A percentile compares a stretch with the other conserved stretches of the same genome.
phyloP scores from a whole-genome alignment of 352 stramenopile species.

The Phytopythium oedochilum region DNA sequence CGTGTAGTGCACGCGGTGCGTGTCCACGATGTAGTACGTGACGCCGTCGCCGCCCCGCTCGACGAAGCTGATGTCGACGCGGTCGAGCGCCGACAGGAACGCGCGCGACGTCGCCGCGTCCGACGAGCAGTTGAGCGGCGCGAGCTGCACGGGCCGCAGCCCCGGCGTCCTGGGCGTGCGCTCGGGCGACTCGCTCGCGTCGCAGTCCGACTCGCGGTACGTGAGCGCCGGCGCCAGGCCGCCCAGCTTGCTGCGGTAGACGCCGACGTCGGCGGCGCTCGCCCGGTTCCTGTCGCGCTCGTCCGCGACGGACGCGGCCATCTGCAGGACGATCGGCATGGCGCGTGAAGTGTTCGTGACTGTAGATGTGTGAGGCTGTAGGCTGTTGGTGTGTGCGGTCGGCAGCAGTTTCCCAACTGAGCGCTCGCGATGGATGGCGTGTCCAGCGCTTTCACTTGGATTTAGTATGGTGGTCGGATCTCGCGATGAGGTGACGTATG shows the following conservation, averaged over 20 bases:
- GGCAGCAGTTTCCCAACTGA: neutral
- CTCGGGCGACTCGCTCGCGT: neutral
- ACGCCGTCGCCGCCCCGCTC: neutral
- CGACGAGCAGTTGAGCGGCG: slow-evolving; percentile 5
- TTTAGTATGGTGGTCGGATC: neutral
- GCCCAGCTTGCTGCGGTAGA: slow-evolving; percentile 1
- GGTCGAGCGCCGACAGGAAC: slow-evolving; percentile 2
- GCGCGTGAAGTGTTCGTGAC: neutral
- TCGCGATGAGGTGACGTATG: too few species aligned
- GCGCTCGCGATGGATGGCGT: neutral
- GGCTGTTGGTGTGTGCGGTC: neutral
- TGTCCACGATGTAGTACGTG: slow-evolving; percentile 4
- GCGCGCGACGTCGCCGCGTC: slow-evolving; percentile 3
- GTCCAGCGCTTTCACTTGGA: neutral
- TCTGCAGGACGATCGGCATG: slow-evolving; percentile 4
- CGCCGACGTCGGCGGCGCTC: neutral
- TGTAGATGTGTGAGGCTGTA: neutral
- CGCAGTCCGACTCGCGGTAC: neutral
- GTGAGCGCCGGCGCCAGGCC: neutral
- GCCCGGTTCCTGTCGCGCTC: neutral
- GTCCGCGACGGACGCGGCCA: neutral
- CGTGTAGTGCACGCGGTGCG: neutral
- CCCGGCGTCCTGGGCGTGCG: neutral
- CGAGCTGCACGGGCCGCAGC: slow-evolving; percentile 1
- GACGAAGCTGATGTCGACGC: neutral